Evolutionary conservation across 2,329 filamentous ascomycete species (phyloP).

Genomic region (Pseudogymnoascus sp.): DNA sequence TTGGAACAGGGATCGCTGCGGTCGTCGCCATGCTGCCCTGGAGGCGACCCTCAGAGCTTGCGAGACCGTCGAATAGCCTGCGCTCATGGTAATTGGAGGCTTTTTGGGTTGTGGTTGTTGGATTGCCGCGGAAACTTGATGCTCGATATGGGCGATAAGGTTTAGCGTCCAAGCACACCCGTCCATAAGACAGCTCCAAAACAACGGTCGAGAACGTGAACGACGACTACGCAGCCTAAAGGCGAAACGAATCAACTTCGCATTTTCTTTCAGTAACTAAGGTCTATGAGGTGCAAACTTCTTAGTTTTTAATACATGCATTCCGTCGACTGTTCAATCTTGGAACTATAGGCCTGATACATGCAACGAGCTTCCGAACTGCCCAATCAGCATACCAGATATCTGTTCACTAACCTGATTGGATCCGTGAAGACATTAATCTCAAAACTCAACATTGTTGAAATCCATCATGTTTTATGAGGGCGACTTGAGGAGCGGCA

Average conservation of each 20-base stretch:
- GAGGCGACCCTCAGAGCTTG: conserved; percentile 5
- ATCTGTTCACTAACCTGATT: not conserved
- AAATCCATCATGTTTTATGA: conserved; percentile 63
- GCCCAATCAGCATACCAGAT: not conserved
- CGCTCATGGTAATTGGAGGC: not conserved
- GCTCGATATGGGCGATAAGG: conserved; percentile 6
- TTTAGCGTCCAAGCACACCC: conserved; percentile 3
- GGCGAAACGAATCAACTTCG: not conserved
- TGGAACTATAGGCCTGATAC: not conserved
- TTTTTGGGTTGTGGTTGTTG: not conserved
- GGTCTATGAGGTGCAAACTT: not conserved
- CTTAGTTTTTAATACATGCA: not conserved
- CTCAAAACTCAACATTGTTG: not conserved
- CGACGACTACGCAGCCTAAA: not conserved
- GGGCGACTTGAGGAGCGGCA: conserved; percentile 73
- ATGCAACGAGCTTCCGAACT: not conserved
- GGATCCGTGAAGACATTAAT: not conserved
- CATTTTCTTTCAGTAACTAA: not conserved
- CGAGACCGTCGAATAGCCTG: conserved; percentile 2
- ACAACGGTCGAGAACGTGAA: not conserved
- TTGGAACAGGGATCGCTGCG: not conserved
- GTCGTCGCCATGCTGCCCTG: not conserved
- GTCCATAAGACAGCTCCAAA: not conserved
- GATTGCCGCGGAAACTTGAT: conserved; percentile 3
- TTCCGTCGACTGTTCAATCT: not conserved